Evolutionary conservation across 2,329 filamentous ascomycete species (phyloP), one percentile per base, ranked within the genome.

Genomic region (Hortaea werneckii): DNA sequence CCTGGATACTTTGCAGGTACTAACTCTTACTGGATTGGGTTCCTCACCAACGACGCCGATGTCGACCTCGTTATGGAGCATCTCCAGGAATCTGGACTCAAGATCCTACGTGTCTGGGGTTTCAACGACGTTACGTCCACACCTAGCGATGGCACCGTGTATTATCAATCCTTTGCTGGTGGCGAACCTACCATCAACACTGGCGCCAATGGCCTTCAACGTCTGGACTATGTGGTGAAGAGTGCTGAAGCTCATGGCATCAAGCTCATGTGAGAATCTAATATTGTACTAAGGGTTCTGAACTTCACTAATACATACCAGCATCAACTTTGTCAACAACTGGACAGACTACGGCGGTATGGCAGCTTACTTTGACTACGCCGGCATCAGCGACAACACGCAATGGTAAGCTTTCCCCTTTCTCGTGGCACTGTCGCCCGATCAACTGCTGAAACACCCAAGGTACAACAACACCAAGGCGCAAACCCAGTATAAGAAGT

Each of bases 341-440:
- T 85, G 80, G 80, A 69, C 68, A 40, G 82, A 85, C 56, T 83
- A 82, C 38, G 80, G 80, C 28, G 79, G 80, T 41, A 81, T 82
- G 65, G 67, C 69, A 8, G 74, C 75, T 1, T 82, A 82, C 54
- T 71, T 72, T 39, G 66, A 61, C 8, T 75, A 73, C 1, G 80
- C 76, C 46, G 77, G 75, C 34, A 73, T 72, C 20, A 64, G 60
- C 42, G 60, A 60, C 45, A 68, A 76, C 47, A 67, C 67, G 10
- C 65, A 66, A 5, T 84, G 78, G 72, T 84, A 80, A 63, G 4
- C 20, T 20, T 20, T 20, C 20, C 20, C 20, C 20, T 20, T 2
- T 20, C 20, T 20, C 20, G 20, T 20, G 20, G 4, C 20, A 20
- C 20, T 20, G 20, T 20, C 20, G 2, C 20, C 20, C 20, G 20